phyloP scores from a whole-genome alignment of 1,284 basidiomycete species.

The Malassezia slooffiae region DNA sequence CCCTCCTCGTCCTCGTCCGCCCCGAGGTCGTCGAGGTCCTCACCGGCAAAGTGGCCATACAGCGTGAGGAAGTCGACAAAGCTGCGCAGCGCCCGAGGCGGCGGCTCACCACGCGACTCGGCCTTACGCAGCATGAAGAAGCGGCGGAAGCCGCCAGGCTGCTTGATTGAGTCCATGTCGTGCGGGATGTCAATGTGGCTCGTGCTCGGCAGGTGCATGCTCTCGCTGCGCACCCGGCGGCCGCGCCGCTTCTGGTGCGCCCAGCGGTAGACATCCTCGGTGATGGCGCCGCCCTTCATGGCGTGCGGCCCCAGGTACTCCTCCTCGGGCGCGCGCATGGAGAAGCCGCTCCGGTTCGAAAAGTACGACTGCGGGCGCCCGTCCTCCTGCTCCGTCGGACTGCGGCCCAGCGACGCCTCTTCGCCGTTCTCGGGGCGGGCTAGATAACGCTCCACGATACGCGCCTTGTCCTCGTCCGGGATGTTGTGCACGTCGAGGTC shows the following conservation, averaged over 20 bases:
- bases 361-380: conserved; percentile 5
- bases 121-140: conserved; percentile 38
- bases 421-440: neutral
- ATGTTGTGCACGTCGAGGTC: conserved; percentile 33
- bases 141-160: conserved; percentile 42
- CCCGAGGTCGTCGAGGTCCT: conserved; percentile 35
- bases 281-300: conserved; percentile 43
- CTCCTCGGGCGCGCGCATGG: conserved; percentile 18
- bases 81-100: conserved; percentile 37
- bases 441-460: conserved; percentile 31
- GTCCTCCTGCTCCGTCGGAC: conserved; percentile 7
- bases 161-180: conserved; percentile 32
- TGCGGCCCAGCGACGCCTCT: neutral
- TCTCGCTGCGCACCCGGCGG: conserved; percentile 30
- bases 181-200: conserved; percentile 34
- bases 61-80: conserved; percentile 44
- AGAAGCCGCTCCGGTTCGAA: conserved; percentile 13
- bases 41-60: conserved; percentile 44
- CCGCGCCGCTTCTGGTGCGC: conserved; percentile 38
- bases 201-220: conserved; percentile 37
- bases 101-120: conserved; percentile 31
- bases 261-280: conserved; percentile 44
- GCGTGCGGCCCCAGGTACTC: conserved; percentile 37
- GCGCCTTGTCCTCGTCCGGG: conserved; percentile 33
- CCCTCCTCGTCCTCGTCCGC: conserved; percentile 34